phyloP scores from a whole-genome alignment of 345 rosid genomes.

The Kernera saxatilis region DNA sequence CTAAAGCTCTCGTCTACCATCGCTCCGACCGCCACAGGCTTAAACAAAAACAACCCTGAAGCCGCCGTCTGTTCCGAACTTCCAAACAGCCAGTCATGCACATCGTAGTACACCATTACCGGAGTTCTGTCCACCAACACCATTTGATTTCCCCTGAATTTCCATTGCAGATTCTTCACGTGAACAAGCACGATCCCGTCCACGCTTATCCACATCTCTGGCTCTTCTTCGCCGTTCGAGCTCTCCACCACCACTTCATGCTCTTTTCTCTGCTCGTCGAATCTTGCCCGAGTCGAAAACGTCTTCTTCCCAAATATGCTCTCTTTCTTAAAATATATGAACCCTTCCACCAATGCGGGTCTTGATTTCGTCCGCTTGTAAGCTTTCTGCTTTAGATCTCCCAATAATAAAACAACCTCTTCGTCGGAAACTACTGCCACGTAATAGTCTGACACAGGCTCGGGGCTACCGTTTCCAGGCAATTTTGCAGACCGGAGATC shows the following conservation, averaged over 20 bases:
- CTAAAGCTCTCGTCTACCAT: slow-evolving; percentile 38
- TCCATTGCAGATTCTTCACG: slow-evolving; percentile 86
- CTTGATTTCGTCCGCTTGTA: slow-evolving; percentile 78
- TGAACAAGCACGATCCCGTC: slow-evolving; percentile 73
- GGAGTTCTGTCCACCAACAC: slow-evolving; percentile 69
- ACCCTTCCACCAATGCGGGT: slow-evolving; percentile 64
- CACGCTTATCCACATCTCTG: slow-evolving; percentile 95
- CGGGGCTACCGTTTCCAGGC: slow-evolving; percentile 56
- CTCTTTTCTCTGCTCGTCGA: slow-evolving; percentile 59
- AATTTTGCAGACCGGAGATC: slow-evolving; percentile 81
- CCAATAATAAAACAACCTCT: slow-evolving; percentile 76
- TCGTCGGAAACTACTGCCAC: slow-evolving; percentile 81
- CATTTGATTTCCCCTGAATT: slow-evolving; percentile 92
- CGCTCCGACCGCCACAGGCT: slow-evolving; percentile 52
- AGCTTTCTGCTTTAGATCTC: slow-evolving; percentile 79
- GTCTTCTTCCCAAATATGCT: slow-evolving; percentile 75
- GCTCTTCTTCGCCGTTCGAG: slow-evolving; percentile 56
- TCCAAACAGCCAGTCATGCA: slow-evolving; percentile 88
- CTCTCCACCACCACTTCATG: slow-evolving; percentile 85
- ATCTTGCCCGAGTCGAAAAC: slow-evolving; percentile 64
- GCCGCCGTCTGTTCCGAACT: slow-evolving; percentile 50
- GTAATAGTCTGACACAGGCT: slow-evolving; percentile 68
- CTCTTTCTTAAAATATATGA: slow-evolving; percentile 65
- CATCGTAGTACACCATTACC: slow-evolving; percentile 81
- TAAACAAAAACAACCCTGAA: slow-evolving; percentile 81